Evolutionary conservation across 2,329 filamentous ascomycete genomes (phyloP), one percentile per base, ranked within the genome.

Genomic region (Ceratocystis variospora): DNA sequence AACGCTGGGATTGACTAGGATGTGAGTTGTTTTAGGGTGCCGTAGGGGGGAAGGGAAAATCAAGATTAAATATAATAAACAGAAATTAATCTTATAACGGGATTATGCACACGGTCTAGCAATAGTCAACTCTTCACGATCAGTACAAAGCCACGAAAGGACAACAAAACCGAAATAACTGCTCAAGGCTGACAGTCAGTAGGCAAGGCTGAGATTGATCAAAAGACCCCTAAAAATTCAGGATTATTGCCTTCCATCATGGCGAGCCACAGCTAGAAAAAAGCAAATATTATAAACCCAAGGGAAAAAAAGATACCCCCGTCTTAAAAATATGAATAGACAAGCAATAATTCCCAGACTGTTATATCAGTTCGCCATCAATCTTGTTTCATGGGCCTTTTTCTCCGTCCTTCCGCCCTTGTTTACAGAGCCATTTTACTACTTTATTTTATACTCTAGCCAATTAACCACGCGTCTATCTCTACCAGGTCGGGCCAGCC

Each of bases 21-120:
- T 57, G 28, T 25, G 22, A 31, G 53, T n/a, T 46, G 41, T 44
- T 46, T 62, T 19, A 22, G 22, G 57, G 25, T 28, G 57, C 31
- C 17, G 31, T n/a, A 53, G 37, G 37, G 46, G 22, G 48, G 8
- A n/a, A 33, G 12, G 5, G 28, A 7, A 53, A 63, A 63, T 50
- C 46, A 50, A 50, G 48, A 53, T 50, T 28, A 28, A 63, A 63
- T n/a, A 45, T 44, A 17, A 57, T 41, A 45, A 64, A 64, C 25
- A 31, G 25, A 55, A 22, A 64, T 37, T 19, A 28, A 44, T 25
- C 19, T 8, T 41, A 64, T 41, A 31, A 19, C 17, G 8, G 28
- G 17, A 57, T 25, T 19, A 33, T 25, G 53, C 25, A 12, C 37
- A 41, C 37, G 12, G 37, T 41, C 37, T 41, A 41, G 37, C 37